Evolutionary conservation across 805 yeast species (phyloP).

Genomic region (Candida khao-thaluensis): DNA sequence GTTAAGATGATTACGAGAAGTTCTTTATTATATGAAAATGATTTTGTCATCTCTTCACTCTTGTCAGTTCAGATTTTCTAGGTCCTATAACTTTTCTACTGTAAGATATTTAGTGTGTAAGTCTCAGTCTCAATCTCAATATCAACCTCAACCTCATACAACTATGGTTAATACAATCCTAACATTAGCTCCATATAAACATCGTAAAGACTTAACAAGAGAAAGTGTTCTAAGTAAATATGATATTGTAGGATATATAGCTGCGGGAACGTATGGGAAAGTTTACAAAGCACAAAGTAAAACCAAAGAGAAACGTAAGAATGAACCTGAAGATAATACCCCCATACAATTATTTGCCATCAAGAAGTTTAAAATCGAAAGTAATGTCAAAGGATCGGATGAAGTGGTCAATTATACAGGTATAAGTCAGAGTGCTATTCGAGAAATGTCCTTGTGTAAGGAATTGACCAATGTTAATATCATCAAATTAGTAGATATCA

Average conservation of each 20-base stretch:
- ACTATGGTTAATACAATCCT: slow-evolving; percentile 16
- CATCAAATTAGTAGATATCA: slow-evolving; percentile 75
- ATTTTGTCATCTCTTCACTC: no score
- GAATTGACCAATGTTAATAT: slow-evolving; percentile 81
- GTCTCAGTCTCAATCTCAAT: no score
- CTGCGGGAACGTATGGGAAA: slow-evolving; percentile 97
- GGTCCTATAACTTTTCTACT: no score
- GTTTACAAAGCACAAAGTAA: slow-evolving; percentile 73
- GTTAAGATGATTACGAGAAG: no score
- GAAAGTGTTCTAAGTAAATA: slow-evolving; percentile 79
- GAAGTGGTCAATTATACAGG: slow-evolving; percentile 90
- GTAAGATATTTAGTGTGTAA: no score
- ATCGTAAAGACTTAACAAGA: slow-evolving; percentile 59
- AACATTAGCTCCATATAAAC: slow-evolving; percentile 45
- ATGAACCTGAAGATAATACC: slow-evolving; percentile 12
- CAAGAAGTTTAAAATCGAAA: slow-evolving; percentile 91
- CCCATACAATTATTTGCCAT: slow-evolving; percentile 63
- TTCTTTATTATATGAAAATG: no score
- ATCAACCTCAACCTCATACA: no score
- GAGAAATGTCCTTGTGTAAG: slow-evolving; percentile 94
- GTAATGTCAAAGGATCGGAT: slow-evolving; percentile 43
- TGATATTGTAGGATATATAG: slow-evolving; percentile 90
- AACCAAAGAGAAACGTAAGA: slow-evolving; percentile 36
- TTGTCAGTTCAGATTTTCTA: no score
- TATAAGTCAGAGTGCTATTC: slow-evolving; percentile 89